Evolutionary conservation across 2,329 filamentous ascomycete species (phyloP), one percentile per base, ranked within the genome.

Genomic region (Cercospora sojina): DNA sequence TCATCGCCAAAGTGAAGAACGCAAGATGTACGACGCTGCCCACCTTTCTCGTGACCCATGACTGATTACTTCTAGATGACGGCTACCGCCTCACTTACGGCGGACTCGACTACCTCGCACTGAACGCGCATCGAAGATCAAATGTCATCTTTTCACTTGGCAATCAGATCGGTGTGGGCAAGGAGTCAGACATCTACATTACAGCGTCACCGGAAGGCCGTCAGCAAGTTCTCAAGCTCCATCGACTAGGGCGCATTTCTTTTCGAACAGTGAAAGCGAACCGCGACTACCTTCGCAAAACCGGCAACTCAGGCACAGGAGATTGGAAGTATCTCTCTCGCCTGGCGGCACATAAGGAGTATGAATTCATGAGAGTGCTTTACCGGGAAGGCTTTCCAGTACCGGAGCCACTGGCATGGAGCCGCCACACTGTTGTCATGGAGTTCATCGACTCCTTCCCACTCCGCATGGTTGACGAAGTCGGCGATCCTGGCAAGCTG

Each of bases 251-350:
- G 55, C 90, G 95, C 74, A 97, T 99, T 74, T 97, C 93, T 32
- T 99, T 99, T 83, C 91, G 96, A 73, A 93, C 92, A 43, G 94
- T 99, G 76, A 97, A 97, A 81, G 89, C 91, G 29, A 98, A 98
- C 81, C 88, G 95, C 72, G 95, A 99, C 80, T 99, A 99, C 80
- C 87, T 98, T 64, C 90, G 91, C 72, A 92, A 95, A 73, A 86
- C 90, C 66, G 59, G 59, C 29, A 51, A 51, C 23, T 62, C 59
- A 53, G 85, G 85, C 65, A 90, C 90, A 16, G 93, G 89, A 5
- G 95, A 91, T 49, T 99, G 95, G 95, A 97, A 98, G 93, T 97
- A 99, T 79, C 92, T 99, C 80, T 96, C 92, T 12, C 86, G 92
- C 47, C 85, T 99, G 38, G 93, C 96, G 7, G 95, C 95, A 12